Percentiles rank a stretch among this genome's conserved stretches.
Conservation (phyloP, 2,329 filamentous ascomycete species). For the Blastomyces gilchristii region DNA sequence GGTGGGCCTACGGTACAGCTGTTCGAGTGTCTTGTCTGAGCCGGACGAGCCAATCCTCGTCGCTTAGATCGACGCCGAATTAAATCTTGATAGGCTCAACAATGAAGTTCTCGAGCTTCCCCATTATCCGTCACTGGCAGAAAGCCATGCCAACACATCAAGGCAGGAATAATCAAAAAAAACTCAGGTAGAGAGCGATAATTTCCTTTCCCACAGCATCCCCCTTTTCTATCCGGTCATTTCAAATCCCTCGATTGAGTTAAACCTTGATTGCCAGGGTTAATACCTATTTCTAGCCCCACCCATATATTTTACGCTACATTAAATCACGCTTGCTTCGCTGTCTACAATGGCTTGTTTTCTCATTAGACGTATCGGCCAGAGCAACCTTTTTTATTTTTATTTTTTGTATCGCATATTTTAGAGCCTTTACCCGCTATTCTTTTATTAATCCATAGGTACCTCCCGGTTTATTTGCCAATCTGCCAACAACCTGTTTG, state of each 20-base stretch:
- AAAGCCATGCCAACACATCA: slow-evolving; percentile 83
- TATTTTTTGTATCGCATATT: slow-evolving; percentile 6
- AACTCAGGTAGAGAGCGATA: slow-evolving; percentile 9
- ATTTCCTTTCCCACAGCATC: slow-evolving; percentile 5
- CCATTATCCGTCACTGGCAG: slow-evolving; percentile 62
- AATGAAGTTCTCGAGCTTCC: slow-evolving; percentile 44
- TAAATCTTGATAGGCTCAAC: slow-evolving; percentile 35
- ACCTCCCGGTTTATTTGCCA: slow-evolving; percentile 13
- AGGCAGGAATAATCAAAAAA: slow-evolving; percentile 16
- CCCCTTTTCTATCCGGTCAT: slow-evolving; percentile 8
- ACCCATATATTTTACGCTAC: slow-evolving; percentile 24
- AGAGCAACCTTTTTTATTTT: slow-evolving; percentile 2
- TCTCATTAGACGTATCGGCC: slow-evolving; percentile 5
- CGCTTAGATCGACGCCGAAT: slow-evolving; percentile 30
- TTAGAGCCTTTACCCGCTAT: slow-evolving; percentile 8
- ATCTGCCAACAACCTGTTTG: slow-evolving; percentile 9
- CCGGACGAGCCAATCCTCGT: slow-evolving; percentile 23
- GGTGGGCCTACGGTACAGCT: slow-evolving; percentile 15
- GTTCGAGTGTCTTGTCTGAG: slow-evolving; percentile 12
- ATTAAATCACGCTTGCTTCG: slow-evolving; percentile 22
- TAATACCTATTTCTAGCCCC: slow-evolving; percentile 21
- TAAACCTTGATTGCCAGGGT: slow-evolving; percentile 11
- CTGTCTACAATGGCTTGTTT: slow-evolving; percentile 15
- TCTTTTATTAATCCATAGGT: slow-evolving; percentile 11
- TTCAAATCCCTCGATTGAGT: slow-evolving; percentile 10